Conservation (phyloP, 139 green algal genomes). For the Tetradesmus lagerheimii region DNA sequence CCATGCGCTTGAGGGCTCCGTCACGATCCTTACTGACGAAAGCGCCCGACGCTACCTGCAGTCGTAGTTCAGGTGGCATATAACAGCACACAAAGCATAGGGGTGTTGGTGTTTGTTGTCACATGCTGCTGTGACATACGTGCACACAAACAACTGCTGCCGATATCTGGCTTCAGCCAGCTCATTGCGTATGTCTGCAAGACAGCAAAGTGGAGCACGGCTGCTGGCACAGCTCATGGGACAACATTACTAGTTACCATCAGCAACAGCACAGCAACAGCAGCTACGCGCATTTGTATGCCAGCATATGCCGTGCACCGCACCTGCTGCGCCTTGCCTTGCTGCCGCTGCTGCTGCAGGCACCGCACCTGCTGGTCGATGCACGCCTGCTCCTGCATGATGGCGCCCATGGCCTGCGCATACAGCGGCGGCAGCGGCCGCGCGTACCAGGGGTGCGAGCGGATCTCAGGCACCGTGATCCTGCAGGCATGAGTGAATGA, state of each 20-base stretch:
- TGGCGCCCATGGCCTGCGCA: not conserved
- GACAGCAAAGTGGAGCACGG: too few species aligned
- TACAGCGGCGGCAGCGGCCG: conserved; percentile 45
- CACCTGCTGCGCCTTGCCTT: not conserved
- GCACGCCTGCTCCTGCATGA: conserved; percentile 5
- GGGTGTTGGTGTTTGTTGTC: too few species aligned
- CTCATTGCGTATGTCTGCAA: too few species aligned
- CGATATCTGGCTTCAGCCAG: too few species aligned
- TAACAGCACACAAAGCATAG: too few species aligned
- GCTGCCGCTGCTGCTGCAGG: conserved; percentile 1
- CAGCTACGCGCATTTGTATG: not conserved
- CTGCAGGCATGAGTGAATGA: conserved; percentile 40
- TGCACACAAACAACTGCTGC: too few species aligned
- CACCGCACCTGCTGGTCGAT: conserved; percentile 39
- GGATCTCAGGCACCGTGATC: conserved; percentile 78
- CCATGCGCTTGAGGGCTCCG: conserved; percentile 32
- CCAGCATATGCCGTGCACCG: too few species aligned
- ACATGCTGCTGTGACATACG: too few species aligned
- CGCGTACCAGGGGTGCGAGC: conserved; percentile 74
- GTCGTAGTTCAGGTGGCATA: not conserved
- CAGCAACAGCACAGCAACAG: too few species aligned
- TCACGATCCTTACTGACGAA: conserved; percentile 36
- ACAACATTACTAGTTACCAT: too few species aligned
- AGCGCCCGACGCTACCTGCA: not conserved
- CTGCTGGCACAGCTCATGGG: too few species aligned